phyloP scores from a whole-genome alignment of 352 stramenopile species.

The Phytopythium sindhum region DNA sequence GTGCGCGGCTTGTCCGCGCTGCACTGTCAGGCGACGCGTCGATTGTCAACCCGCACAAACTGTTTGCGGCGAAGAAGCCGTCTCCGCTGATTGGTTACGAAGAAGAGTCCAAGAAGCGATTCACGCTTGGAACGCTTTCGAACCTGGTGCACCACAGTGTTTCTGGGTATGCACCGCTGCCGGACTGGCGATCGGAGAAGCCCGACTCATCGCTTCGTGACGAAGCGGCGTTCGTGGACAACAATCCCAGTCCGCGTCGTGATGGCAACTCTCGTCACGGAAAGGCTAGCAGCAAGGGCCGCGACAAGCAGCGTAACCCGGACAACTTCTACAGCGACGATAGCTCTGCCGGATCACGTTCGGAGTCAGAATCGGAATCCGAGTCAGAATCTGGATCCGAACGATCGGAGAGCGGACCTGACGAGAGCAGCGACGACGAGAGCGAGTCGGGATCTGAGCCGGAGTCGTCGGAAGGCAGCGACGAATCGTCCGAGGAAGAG shows the following conservation, averaged over 20 bases:
- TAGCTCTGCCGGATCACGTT: slow-evolving; percentile 23
- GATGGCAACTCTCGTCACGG: slow-evolving; percentile 13
- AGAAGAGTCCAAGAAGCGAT: slow-evolving; percentile 67
- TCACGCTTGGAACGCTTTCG: slow-evolving; percentile 86
- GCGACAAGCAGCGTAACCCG: slow-evolving; percentile 17
- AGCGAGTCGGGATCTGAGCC: slow-evolving; percentile 27
- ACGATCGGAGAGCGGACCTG: slow-evolving; percentile 33
- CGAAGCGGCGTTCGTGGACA: slow-evolving; percentile 47
- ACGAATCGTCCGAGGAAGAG: slow-evolving; percentile 25
- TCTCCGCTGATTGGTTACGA: slow-evolving; percentile 71
- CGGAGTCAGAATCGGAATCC: slow-evolving; percentile 27
- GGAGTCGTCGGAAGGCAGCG: slow-evolving; percentile 27
- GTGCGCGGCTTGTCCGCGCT: slow-evolving; percentile 83
- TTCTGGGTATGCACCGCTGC: slow-evolving; percentile 74
- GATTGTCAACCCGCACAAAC: slow-evolving; percentile 63
- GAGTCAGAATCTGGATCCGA: slow-evolving; percentile 28
- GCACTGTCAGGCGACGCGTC: slow-evolving; percentile 53
- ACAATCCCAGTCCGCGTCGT: slow-evolving; percentile 20
- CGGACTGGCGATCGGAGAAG: slow-evolving; percentile 67
- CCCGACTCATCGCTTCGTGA: slow-evolving; percentile 76
- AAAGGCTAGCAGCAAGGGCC: slow-evolving; percentile 26
- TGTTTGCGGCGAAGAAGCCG: slow-evolving; percentile 81
- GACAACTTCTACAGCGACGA: slow-evolving; percentile 77
- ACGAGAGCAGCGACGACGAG: slow-evolving; percentile 27
- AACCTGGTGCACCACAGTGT: slow-evolving; percentile 85